phyloP scores from a whole-genome alignment of 805 yeast genomes.

The Metschnikowia peoriensis region DNA sequence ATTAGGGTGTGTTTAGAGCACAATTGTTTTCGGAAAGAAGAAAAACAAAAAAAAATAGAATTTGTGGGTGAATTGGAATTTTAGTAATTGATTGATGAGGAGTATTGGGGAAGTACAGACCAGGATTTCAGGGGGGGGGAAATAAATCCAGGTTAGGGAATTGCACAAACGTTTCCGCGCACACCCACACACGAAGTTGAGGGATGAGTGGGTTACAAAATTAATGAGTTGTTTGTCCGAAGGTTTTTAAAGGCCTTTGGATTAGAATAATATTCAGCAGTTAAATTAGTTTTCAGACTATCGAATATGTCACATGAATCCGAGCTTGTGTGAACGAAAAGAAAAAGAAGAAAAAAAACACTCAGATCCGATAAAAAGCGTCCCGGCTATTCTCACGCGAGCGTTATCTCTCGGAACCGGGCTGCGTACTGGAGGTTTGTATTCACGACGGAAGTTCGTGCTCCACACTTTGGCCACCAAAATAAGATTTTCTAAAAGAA shows the following conservation, averaged over 20 bases:
- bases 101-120: not conserved
- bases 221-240: not conserved
- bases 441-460: no score
- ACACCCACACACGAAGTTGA: not conserved
- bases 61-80: not conserved
- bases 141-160: not conserved
- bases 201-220: not conserved
- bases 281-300: no score
- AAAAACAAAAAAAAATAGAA: no score
- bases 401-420: conserved; percentile 1
- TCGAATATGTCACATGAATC: no score
- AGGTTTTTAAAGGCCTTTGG: not conserved
- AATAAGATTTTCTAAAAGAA: no score
- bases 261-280: no score
- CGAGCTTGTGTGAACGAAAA: not conserved
- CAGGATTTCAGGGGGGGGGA: not conserved
- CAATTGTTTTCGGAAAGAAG: no score
- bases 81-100: not conserved
- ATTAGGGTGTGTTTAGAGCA: no score
- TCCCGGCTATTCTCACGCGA: conserved; percentile 1
- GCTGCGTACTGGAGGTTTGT: not conserved
- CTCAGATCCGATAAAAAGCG: not conserved
- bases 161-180: conserved; percentile 1
- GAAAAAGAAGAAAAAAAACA: not conserved
- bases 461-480: no score